Conservation (phyloP, 2,329 filamentous ascomycete species). For the Aureobasidium namibiae region DNA sequence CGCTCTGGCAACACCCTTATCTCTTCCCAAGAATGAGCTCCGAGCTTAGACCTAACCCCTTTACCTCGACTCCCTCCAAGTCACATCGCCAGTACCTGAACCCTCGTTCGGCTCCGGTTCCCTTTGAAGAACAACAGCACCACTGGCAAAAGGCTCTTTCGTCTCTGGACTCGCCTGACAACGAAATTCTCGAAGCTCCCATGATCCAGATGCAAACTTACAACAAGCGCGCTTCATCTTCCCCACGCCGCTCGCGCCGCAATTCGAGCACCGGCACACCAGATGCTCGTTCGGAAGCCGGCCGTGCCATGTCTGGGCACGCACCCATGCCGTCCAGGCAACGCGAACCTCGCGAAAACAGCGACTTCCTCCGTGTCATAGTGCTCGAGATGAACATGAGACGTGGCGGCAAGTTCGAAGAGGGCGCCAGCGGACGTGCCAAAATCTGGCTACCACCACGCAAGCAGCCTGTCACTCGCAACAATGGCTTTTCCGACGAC, state of each 20-base stretch:
- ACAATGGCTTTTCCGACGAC: conserved; percentile 1
- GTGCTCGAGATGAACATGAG: conserved; percentile 63
- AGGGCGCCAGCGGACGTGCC: conserved; percentile 46
- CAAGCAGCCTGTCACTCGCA: conserved; percentile 19
- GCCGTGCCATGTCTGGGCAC: conserved; percentile 29
- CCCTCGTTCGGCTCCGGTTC: conserved; percentile 37
- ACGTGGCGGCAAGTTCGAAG: conserved; percentile 52
- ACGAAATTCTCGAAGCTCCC: conserved; percentile 34
- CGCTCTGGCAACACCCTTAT: conserved; percentile 51
- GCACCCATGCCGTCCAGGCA: conserved; percentile 36
- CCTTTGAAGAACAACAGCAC: conserved; percentile 30
- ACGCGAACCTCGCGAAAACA: conserved; percentile 56
- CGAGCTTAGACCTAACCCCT: conserved; percentile 50
- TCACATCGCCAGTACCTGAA: conserved; percentile 55
- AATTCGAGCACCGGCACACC: conserved; percentile 20
- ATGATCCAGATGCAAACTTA: conserved; percentile 59
- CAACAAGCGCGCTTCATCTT: conserved; percentile 31
- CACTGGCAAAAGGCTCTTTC: conserved; percentile 29
- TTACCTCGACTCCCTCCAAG: conserved; percentile 45
- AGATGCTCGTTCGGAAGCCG: conserved; percentile 36
- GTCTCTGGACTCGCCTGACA: conserved; percentile 23
- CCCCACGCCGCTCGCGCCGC: conserved; percentile 15
- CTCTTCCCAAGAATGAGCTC: conserved; percentile 51
- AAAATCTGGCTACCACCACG: conserved; percentile 55
- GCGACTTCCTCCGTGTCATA: conserved; percentile 55